phyloP scores from a whole-genome alignment of 2,329 filamentous ascomycete genomes.

The Sphaerostilbella broomeana region DNA sequence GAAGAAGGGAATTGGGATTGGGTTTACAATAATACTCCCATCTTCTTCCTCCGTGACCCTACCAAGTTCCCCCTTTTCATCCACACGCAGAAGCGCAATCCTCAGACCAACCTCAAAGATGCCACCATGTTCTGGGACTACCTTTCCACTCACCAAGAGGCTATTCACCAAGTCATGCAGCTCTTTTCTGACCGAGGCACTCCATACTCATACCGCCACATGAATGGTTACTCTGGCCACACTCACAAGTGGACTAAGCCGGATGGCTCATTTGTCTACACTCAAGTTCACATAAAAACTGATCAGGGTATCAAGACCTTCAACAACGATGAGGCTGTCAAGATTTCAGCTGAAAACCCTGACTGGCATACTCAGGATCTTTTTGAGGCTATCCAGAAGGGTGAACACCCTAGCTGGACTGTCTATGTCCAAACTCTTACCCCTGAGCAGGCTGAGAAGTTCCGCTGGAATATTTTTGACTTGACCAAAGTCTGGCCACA shows the following conservation, averaged over 20 bases:
- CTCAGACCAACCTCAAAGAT: slow-evolving; percentile 63
- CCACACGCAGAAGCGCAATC: slow-evolving; percentile 71
- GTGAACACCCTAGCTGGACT: slow-evolving; percentile 57
- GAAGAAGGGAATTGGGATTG: slow-evolving; percentile 67
- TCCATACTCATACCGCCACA: slow-evolving; percentile 57
- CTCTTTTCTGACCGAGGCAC: slow-evolving; percentile 62
- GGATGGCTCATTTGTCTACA: slow-evolving; percentile 59
- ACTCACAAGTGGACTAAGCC: slow-evolving; percentile 61
- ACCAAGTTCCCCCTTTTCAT: slow-evolving; percentile 71
- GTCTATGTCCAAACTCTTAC: slow-evolving; percentile 58
- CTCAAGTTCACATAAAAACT: slow-evolving; percentile 58
- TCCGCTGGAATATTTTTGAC: slow-evolving; percentile 60
- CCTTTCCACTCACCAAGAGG: slow-evolving; percentile 54
- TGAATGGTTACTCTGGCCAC: slow-evolving; percentile 63
- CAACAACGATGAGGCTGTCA: slow-evolving; percentile 48
- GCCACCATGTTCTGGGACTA: slow-evolving; percentile 51
- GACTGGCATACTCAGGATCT: slow-evolving; percentile 59
- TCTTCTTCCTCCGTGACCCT: slow-evolving; percentile 71
- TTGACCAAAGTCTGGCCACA: slow-evolving; percentile 66
- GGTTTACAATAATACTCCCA: slow-evolving; percentile 70
- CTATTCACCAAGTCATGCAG: slow-evolving; percentile 57
- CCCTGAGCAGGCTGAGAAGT: slow-evolving; percentile 54
- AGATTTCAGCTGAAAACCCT: slow-evolving; percentile 50
- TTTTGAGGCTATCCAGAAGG: slow-evolving; percentile 54
- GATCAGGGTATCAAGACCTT: slow-evolving; percentile 57